phyloP scores from a whole-genome alignment of 164 flowering plant species.

The Sextonia rubra region DNA sequence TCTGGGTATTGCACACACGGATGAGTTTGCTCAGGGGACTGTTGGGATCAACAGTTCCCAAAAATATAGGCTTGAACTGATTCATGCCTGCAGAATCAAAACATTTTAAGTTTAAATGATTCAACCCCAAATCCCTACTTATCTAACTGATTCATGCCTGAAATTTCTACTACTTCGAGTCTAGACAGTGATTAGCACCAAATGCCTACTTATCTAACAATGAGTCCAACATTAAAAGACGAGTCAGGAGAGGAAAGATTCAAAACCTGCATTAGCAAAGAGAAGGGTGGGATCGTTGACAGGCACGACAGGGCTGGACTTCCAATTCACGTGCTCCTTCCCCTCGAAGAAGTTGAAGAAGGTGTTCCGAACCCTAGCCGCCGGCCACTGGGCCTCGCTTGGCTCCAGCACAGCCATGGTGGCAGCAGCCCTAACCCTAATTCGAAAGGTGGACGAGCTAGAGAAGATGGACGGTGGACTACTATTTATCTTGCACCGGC shows the following conservation, averaged over 20 bases:
- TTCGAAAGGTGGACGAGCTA: not conserved
- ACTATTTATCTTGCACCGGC: not conserved
- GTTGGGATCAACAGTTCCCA: slow-evolving; percentile 86
- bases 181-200: too few species aligned
- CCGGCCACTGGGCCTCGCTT: slow-evolving; percentile 62
- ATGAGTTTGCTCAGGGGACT: slow-evolving; percentile 66
- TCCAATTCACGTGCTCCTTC: slow-evolving; percentile 65
- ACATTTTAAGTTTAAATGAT: too few species aligned
- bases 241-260: not conserved
- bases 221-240: not conserved
- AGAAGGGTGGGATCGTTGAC: slow-evolving; percentile 88
- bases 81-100: slow-evolving; percentile 74
- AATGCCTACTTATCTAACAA: not conserved
- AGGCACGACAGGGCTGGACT: slow-evolving; percentile 91
- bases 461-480: not conserved
- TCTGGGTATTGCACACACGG: slow-evolving; percentile 93
- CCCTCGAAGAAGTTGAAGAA: slow-evolving; percentile 65
- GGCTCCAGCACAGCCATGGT: slow-evolving; percentile 22
- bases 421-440: slow-evolving; percentile 17
- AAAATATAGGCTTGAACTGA: slow-evolving; percentile 91
- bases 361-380: slow-evolving; percentile 64
- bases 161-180: not conserved
- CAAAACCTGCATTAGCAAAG: slow-evolving; percentile 86
- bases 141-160: too few species aligned
- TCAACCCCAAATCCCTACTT: too few species aligned